Evolutionary conservation across 2,329 filamentous ascomycete species (phyloP).

Genomic region (Gliomastix tumulicola): DNA sequence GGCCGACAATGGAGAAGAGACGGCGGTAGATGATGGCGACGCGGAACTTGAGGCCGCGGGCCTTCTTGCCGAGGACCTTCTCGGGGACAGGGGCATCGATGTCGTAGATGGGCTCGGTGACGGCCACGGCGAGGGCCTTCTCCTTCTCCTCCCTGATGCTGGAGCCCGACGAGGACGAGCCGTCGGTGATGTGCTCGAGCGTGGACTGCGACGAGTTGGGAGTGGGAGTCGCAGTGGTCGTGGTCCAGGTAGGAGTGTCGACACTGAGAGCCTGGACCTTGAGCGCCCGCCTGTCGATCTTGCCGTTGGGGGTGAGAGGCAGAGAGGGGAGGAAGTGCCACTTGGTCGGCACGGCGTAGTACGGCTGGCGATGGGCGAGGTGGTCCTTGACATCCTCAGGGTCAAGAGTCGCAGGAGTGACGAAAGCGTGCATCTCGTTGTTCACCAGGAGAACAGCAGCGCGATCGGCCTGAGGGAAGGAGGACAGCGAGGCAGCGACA

Average conservation of each 20-base stretch:
- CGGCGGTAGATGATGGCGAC: conserved; percentile 39
- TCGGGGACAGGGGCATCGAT: conserved; percentile 14
- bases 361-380: conserved; percentile 29
- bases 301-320: conserved; percentile 39
- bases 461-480: conserved; percentile 20
- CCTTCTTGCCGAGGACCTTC: conserved; percentile 21
- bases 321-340: conserved; percentile 27
- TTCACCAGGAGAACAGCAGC: conserved; percentile 13
- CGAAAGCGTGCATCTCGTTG: conserved; percentile 4
- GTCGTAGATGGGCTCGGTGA: conserved; percentile 10
- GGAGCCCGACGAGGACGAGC: neutral
- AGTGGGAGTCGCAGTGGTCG: neutral
- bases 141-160: conserved; percentile 4
- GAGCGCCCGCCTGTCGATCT: conserved; percentile 32
- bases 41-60: conserved; percentile 20
- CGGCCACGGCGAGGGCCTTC: too few relatives aligned
- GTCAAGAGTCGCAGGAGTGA: conserved; percentile 18
- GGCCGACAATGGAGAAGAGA: conserved; percentile 34
- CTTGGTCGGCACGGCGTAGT: conserved; percentile 36
- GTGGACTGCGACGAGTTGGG: neutral
- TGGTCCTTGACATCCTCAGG: conserved; percentile 21
- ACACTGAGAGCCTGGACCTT: too few relatives aligned
- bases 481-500: conserved; percentile 15
- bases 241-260: too few relatives aligned
- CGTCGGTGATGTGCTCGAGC: neutral